These are phyloP conservation scores for Stephania japonica DNA, from an alignment of 164 flowering plant species.

Conservation along the genomic window DNA sequence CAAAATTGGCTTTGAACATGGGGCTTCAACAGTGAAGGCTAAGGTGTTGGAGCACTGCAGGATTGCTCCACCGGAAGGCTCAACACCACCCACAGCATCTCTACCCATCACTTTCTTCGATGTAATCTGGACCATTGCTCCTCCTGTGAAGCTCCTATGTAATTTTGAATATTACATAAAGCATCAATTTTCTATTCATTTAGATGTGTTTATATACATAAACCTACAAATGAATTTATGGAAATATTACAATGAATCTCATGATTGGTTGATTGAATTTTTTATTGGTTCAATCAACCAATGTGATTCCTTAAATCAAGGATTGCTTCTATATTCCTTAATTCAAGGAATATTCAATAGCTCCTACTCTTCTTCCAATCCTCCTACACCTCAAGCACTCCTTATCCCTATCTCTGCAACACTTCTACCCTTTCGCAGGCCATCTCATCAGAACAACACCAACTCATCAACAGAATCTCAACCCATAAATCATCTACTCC, in stretches of 20 bases:
- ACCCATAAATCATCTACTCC: background rate
- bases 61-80: slow-evolving; percentile 6
- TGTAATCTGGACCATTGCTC: slow-evolving; percentile 9
- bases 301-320: too few relatives aligned
- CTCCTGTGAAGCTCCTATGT: slow-evolving; percentile 9
- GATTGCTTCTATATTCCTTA: too few relatives aligned
- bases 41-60: slow-evolving; percentile 3
- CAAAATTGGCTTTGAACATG: background rate
- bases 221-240: too few relatives aligned
- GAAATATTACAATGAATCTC: too few relatives aligned
- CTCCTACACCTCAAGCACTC: background rate
- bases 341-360: too few relatives aligned
- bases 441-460: background rate
- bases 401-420: background rate
- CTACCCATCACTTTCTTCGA: slow-evolving; percentile 29
- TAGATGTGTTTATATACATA: too few relatives aligned
- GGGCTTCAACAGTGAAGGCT: background rate
- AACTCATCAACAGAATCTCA: background rate
- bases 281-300: too few relatives aligned
- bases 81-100: slow-evolving; percentile 7
- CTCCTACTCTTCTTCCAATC: too few relatives aligned
- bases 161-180: too few relatives aligned
- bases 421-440: background rate
- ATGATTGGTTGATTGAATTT: too few relatives aligned
- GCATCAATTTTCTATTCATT: too few relatives aligned